Evolutionary conservation across 1,284 basidiomycete genomes (phyloP), one percentile per base, ranked within the genome.

Genomic region (Ustilago tritici): DNA sequence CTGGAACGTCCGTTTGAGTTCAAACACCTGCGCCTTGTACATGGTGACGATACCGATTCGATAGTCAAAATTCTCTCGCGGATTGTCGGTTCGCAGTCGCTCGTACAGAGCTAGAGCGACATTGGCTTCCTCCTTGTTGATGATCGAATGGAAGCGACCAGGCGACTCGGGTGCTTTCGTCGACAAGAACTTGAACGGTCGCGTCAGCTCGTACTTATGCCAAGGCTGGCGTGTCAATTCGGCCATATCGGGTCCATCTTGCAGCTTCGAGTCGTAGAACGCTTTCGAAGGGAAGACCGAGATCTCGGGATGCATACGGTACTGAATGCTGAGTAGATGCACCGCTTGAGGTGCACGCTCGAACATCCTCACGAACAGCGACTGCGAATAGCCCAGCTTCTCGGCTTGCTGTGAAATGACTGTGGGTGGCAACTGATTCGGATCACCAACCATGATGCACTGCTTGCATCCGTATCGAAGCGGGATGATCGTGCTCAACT

Each of bases 221-320:
- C 97, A 99, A 1, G 92, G 90, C 72, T 93, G 92, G 19, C 87
- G 87, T 0, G 97, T 98, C 86, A 95, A 93, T 58, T 86, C 78
- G 3, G 89, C 92, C 95, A 99, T 98, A 50, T 90, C 89, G 1
- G 94, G 94, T 1, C 97, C 97, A 84, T 99, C 95, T 55, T 90
- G 88, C 19, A 99, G 89, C 55, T 90, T 89, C 5, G 91, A 91
- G 60, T 92, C 88, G 86, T 99, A 99, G 88, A 99, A 99, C 1
- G 95, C 88, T 60, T 89, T 90, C 73, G 95, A 98, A 0, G 97
- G 97, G 35, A 99, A 90, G 56, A 89, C 88, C 76, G 94, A 96
- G 85, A 99, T 99, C 68, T 93, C 91, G 1, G 97, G 96, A 86
- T 99, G 95, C 97, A 99, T 99, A 84, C 97, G 96, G 86, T 99